phyloP scores from a whole-genome alignment of 2,329 filamentous ascomycete genomes.

The Calonectria montana region DNA sequence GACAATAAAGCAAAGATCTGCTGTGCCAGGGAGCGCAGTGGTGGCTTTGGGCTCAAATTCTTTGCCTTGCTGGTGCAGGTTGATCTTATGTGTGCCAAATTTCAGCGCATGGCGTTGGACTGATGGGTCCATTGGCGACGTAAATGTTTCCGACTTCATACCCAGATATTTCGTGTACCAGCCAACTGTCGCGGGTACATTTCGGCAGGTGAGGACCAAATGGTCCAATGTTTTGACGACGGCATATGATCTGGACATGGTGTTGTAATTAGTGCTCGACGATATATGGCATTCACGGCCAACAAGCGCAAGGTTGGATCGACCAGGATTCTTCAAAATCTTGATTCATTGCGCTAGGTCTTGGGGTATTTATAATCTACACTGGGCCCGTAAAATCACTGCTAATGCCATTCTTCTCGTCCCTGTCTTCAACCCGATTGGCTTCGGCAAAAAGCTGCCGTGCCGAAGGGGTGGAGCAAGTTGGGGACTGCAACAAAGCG shows the following conservation, averaged over 20 bases:
- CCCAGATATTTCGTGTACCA: constrained; percentile 69
- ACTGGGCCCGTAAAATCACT: neutral
- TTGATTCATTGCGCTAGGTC: neutral
- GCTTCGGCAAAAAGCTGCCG: constrained; percentile 2
- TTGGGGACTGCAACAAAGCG: neutral
- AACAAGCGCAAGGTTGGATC: neutral
- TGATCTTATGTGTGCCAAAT: constrained; percentile 71
- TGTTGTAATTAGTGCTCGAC: neutral
- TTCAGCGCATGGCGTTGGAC: constrained; percentile 60
- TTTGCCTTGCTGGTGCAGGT: constrained; percentile 67
- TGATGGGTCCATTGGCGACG: constrained; percentile 50
- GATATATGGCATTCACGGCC: neutral
- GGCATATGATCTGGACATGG: neutral
- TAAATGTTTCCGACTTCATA: constrained; percentile 61
- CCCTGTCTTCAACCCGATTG: neutral
- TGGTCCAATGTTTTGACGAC: constrained; percentile 65
- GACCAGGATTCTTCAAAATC: neutral
- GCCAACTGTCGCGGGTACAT: constrained; percentile 58
- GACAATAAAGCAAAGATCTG: constrained; percentile 70
- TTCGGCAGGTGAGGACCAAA: constrained; percentile 68
- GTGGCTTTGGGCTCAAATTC: constrained; percentile 71
- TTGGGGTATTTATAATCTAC: neutral
- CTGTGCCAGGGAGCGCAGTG: constrained; percentile 65
- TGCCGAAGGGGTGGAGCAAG: neutral
- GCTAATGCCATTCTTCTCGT: neutral